Evolutionary conservation across 805 yeast genomes (phyloP), one percentile per base, ranked within the genome.

Genomic region (Nakazawaea pomicola): DNA sequence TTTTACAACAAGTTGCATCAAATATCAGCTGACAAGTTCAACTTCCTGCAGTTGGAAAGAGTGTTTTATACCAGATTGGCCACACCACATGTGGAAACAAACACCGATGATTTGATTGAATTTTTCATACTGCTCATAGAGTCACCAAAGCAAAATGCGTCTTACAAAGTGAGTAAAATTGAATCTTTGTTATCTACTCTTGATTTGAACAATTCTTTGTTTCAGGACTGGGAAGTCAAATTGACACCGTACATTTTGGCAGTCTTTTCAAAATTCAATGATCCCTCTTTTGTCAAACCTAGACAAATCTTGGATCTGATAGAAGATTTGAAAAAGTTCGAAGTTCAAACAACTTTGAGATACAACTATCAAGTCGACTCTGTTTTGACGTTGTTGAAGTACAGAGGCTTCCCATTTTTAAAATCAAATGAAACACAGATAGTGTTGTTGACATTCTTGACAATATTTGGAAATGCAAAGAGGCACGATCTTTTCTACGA

Each of bases 61-160:
- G 45, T 49, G 1, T 45, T 67, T 4, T 46, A 55, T 18, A 61
- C 47, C 10, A 67, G 65, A 16, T 19, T 39, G 7, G 20, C 38
- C 9, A 27, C 10, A 6, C 19, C 36, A 5, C 12, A 9, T 6
- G 14, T 33, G 4, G 32, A 32, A 6, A 11, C 53, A 33, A 58
- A 58, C 35, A 41, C 38, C 6, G 36, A 51, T 2, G 72, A 68
- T 46, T 46, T 61, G 15, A 48, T 62, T 3, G 51, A 49, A 10
- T 65, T 52, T 45, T 54, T 62, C 52, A 58, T 56, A 42, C 46
- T 64, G 4, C 48, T 69, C 19, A 34, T 67, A 6, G 73, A 68
- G 43, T 32, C 41, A 7, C 42, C 41, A n/a, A 9, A 10, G 16
- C 6, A 28, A 6, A 29, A 23, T n/a, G 15, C 27, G 10, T 6